A percentile compares a stretch with the other conserved stretches of the same genome.
Conservation (phyloP, 176 grass and related monocot species). For the Aegilops tauschii region DNA sequence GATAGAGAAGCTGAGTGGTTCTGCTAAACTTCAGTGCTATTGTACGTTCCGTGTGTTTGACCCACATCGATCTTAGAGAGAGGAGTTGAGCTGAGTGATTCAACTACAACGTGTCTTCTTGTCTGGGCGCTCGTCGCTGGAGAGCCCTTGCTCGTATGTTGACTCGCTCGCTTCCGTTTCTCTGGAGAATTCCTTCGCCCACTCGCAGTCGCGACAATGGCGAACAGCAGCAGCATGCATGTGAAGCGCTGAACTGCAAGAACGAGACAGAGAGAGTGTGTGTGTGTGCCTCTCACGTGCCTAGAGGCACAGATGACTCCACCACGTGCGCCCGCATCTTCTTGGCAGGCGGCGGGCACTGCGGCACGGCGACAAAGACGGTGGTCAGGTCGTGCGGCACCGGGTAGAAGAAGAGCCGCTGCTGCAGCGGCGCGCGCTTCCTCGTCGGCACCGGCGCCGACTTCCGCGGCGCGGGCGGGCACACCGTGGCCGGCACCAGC, state of each 20-base stretch:
- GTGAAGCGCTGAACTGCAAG: not conserved
- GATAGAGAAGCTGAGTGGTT: too few species aligned
- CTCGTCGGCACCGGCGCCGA: slow-evolving; percentile 31
- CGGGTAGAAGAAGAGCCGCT: slow-evolving; percentile 37
- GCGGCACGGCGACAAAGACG: slow-evolving; percentile 39
- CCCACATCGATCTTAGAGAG: too few species aligned
- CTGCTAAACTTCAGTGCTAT: too few species aligned
- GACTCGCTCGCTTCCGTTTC: too few species aligned
- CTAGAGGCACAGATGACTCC: not conserved
- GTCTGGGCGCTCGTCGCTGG: too few species aligned
- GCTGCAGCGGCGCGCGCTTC: slow-evolving; percentile 33
- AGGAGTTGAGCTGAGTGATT: too few species aligned
- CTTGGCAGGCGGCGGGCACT: slow-evolving; percentile 23
- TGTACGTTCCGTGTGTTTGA: too few species aligned
- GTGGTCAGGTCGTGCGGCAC: slow-evolving; percentile 58
- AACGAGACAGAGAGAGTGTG: not conserved
- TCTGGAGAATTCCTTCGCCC: not conserved
- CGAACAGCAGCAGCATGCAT: not conserved
- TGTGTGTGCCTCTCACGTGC: not conserved
- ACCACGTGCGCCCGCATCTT: slow-evolving; percentile 50
- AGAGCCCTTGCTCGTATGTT: too few species aligned
- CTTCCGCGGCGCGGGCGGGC: slow-evolving; percentile 74
- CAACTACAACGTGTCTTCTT: too few species aligned
- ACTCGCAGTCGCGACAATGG: not conserved
- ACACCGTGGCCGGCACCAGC: slow-evolving; percentile 31